phyloP scores from a whole-genome alignment of 345 rosid genomes.

The Eucalyptus victrix region DNA sequence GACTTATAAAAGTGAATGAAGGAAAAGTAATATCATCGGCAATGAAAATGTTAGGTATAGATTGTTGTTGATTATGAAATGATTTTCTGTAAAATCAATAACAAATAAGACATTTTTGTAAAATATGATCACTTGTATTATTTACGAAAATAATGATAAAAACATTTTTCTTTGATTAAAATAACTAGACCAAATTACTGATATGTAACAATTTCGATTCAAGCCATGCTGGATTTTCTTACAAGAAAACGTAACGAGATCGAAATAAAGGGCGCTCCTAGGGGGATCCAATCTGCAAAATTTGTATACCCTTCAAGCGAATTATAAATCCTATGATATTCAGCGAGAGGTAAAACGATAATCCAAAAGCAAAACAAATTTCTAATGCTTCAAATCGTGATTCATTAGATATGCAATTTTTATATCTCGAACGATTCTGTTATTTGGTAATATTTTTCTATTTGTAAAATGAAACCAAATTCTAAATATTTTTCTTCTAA shows the following conservation, averaged over 20 bases:
- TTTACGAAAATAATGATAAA: not conserved
- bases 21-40: not conserved
- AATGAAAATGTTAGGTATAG: not conserved
- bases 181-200: not conserved
- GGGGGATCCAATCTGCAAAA: not conserved
- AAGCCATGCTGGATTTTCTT: not conserved
- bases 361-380: not conserved
- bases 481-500: too few relatives aligned
- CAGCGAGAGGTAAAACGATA: not conserved
- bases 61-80: not conserved
- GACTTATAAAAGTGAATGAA: not conserved
- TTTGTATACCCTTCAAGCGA: not conserved
- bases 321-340: too few relatives aligned
- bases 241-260: not conserved
- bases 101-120: rapidly evolving
- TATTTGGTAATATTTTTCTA: not conserved
- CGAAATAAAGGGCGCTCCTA: not conserved
- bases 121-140: not conserved
- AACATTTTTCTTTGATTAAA: not conserved
- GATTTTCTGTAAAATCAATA: rapidly evolving
- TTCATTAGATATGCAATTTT: not conserved
- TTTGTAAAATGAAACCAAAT: not conserved
- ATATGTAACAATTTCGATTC: not conserved
- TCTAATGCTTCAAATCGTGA: not conserved
- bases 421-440: not conserved